Percentiles rank a stretch among this genome's conserved stretches.
Evolutionary conservation across 805 yeast genomes (phyloP).

Genomic region (Candida adriatica): DNA sequence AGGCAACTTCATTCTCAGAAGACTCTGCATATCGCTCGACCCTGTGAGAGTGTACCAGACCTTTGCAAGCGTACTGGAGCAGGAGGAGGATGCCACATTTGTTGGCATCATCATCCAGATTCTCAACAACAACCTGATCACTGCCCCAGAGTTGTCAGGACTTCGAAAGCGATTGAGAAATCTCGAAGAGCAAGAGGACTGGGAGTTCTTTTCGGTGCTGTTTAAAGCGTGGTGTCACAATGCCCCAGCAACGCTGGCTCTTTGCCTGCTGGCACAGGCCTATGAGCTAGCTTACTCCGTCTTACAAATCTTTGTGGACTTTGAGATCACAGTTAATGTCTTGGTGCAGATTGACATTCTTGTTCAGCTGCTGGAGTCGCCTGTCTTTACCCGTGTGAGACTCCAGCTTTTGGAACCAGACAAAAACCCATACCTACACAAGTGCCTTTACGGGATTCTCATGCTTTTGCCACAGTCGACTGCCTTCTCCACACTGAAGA

Average conservation of each 20-base stretch:
- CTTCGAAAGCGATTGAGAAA: conserved; percentile 63
- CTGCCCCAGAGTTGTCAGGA: conserved; percentile 71
- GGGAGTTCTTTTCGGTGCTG: conserved; percentile 62
- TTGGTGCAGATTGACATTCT: conserved; percentile 83
- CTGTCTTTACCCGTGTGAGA: conserved; percentile 81
- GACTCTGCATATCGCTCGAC: conserved; percentile 72
- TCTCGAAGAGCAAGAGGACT: conserved; percentile 57
- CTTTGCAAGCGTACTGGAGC: conserved; percentile 64
- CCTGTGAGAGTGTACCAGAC: conserved; percentile 81
- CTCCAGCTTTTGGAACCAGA: conserved; percentile 87
- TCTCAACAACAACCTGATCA: conserved; percentile 75
- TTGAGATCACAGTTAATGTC: conserved; percentile 72
- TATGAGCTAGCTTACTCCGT: conserved; percentile 85
- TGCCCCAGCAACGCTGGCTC: conserved; percentile 79
- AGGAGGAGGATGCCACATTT: conserved; percentile 58
- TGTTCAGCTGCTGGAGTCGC: conserved; percentile 87
- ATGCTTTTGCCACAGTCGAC: conserved; percentile 94
- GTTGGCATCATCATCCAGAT: conserved; percentile 79
- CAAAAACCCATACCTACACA: conserved; percentile 70
- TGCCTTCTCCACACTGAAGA: conserved; percentile 77
- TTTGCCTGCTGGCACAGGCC: conserved; percentile 80
- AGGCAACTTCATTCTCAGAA: conserved; percentile 79
- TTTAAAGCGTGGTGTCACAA: conserved; percentile 91
- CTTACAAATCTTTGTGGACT: conserved; percentile 70
- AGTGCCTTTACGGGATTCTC: conserved; percentile 83